Base-by-base conservation (phyloP, 495 filamentous ascomycete genomes). In the Ascobolus immersus region DNA sequence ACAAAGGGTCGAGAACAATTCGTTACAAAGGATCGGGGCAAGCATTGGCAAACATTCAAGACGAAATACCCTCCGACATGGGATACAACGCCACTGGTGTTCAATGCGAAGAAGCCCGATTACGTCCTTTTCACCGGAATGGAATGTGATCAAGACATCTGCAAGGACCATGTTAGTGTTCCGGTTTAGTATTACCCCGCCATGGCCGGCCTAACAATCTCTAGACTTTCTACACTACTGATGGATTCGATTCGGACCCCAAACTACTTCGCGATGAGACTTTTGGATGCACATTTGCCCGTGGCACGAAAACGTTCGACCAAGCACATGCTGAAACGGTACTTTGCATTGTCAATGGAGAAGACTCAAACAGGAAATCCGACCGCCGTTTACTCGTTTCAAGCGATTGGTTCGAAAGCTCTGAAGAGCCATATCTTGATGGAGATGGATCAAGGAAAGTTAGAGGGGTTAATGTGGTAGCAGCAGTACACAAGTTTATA, bases 51-150 rank as follows among this genome's bases (percentile, higher is more conserved):
- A 21, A 49, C 62, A 13, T 93, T 91, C 49, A 44, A 66, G 28
- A 65, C 71, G 9, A 51, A 39, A 59, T 20, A 61, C 55, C 19
- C 51, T 45, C 39, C 44, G 47, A 48, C 59, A 53, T 52, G 48
- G 44, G 32, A 54, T 45, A 34, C 44, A 45, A 18, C 60, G 57
- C 21, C 64, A 17, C 54, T 94, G 36, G 56, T 51, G 15, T 94
- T 90, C 54, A 78, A 92, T 57, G 76, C 77, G 14, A 55, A 50
- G 39, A 76, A 96, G 51, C 65, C 67, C 7, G 64, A 76, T 40
- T 80, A 75, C 56, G 72, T 91, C 28, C 61, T 96, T 29, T 77
- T 89, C 45, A 71, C 77, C 39, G 69, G 66, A 24, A 62, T 69
- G 54, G 57, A 67, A 33, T 91, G 82, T 44, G 27, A 38, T 10